Percentiles rank a stretch among this genome's conserved stretches.
These are phyloP conservation scores for Candida tetrigidarum DNA, from an alignment of 1,139 yeast genomes.

Conservation along the genomic window DNA sequence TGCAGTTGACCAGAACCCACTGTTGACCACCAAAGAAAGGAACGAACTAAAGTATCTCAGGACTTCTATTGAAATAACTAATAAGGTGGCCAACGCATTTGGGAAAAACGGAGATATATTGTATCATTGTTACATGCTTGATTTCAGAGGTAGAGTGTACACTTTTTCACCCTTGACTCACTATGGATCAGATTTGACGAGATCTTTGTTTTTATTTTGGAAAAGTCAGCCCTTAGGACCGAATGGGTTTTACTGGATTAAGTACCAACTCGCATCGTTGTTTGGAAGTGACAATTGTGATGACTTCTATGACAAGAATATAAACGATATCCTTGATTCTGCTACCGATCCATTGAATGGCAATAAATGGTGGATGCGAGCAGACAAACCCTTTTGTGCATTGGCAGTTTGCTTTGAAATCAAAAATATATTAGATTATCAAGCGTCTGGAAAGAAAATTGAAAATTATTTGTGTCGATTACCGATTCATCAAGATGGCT, in stretches of 20 bases:
- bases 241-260: constrained; percentile 42
- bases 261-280: constrained; percentile 44
- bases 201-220: constrained; percentile 46
- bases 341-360: constrained; percentile 32
- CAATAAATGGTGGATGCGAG: constrained; percentile 41
- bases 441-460: constrained; percentile 21
- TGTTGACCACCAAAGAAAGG: constrained; percentile 5
- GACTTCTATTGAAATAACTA: constrained; percentile 25
- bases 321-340: constrained; percentile 27
- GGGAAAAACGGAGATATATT: constrained; percentile 39
- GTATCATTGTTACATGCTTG: constrained; percentile 45
- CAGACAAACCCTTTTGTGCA: constrained; percentile 48
- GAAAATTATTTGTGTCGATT: constrained; percentile 34
- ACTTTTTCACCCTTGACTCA: constrained; percentile 43
- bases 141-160: constrained; percentile 49
- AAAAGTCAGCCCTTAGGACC: constrained; percentile 38
- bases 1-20: constrained; percentile 6
- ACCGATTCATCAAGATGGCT: constrained; percentile 51
- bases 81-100: constrained; percentile 30
- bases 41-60: constrained; percentile 26
- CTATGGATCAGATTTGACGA: constrained; percentile 39
- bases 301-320: constrained; percentile 30
- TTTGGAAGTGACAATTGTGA: constrained; percentile 38
- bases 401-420: constrained; percentile 43
- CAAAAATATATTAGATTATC: constrained; percentile 22